These are phyloP conservation scores for Cinchona pubescens DNA, from an alignment of 257 asterid genomes.

Conservation along the genomic window DNA sequence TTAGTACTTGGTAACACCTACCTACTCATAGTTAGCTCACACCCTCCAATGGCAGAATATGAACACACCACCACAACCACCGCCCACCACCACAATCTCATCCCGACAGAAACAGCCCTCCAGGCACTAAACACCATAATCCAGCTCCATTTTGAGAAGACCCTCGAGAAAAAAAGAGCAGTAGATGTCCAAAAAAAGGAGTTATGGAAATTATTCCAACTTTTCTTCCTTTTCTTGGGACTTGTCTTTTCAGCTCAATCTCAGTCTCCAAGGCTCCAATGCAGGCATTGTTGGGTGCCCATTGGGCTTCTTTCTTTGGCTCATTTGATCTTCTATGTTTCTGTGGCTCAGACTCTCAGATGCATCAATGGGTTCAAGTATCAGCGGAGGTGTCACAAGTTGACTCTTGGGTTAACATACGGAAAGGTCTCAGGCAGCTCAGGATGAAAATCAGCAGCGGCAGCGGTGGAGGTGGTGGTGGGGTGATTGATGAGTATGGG, in stretches of 20 bases:
- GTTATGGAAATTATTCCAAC: constrained; percentile 80
- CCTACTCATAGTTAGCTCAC: not conserved
- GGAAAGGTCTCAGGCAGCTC: constrained; percentile 67
- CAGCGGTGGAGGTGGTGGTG: constrained; percentile 38
- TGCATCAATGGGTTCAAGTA: constrained; percentile 96
- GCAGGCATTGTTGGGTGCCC: constrained; percentile 93
- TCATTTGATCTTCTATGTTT: constrained; percentile 80
- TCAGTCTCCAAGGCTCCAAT: constrained; percentile 58
- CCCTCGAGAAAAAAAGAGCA: constrained; percentile 82
- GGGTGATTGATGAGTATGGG: constrained; percentile 48
- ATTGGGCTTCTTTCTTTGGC: constrained; percentile 76
- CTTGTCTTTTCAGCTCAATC: constrained; percentile 54
- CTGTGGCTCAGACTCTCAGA: constrained; percentile 88
- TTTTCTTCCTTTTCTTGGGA: constrained; percentile 74
- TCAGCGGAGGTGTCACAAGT: constrained; percentile 90
- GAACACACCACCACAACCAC: constrained; percentile 28
- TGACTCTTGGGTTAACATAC: constrained; percentile 89
- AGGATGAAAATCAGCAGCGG: constrained; percentile 40
- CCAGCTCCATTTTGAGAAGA: constrained; percentile 96
- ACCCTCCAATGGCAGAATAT: constrained; percentile 65
- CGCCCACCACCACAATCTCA: constrained; percentile 28
- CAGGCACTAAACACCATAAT: constrained; percentile 85
- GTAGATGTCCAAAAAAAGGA: constrained; percentile 85
- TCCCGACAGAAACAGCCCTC: constrained; percentile 69
- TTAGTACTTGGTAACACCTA: no score